These are phyloP conservation scores for Coemansia sp. DNA, from an alignment of 192 early-diverging fungal species.

Conservation along the genomic window DNA sequence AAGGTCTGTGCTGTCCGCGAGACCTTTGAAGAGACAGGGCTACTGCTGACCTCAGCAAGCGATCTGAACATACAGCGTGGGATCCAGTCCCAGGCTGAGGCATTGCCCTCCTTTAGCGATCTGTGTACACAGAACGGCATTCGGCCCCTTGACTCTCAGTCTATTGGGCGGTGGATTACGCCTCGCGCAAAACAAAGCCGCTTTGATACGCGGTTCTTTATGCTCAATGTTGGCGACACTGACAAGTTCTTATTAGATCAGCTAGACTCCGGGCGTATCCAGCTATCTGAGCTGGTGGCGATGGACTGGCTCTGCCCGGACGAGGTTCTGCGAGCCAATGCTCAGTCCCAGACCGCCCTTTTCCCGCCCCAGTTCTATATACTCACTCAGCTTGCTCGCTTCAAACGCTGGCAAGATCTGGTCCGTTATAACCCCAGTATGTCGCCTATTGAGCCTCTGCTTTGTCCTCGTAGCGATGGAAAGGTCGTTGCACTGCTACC, in stretches of 20 bases:
- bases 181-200: constrained; percentile 32
- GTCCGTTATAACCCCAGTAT: background rate
- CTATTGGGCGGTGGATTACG: constrained; percentile 61
- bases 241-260: constrained; percentile 21
- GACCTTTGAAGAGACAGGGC: constrained; percentile 82
- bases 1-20: constrained; percentile 74
- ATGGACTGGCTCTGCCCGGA: constrained; percentile 74
- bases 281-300: constrained; percentile 60
- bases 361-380: constrained; percentile 73
- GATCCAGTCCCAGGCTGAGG: constrained; percentile 19
- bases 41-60: constrained; percentile 61
- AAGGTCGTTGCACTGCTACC: constrained; percentile 39
- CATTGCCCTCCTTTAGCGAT: constrained; percentile 50
- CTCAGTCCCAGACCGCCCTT: constrained; percentile 50
- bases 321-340: constrained; percentile 61
- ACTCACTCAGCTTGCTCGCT: constrained; percentile 56
- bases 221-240: constrained; percentile 21
- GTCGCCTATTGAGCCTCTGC: constrained; percentile 37
- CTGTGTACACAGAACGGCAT: constrained; percentile 55
- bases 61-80: constrained; percentile 7
- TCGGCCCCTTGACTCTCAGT: constrained; percentile 50
- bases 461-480: constrained; percentile 36
- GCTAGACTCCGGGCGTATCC: constrained; percentile 13
- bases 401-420: constrained; percentile 59
- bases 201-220: constrained; percentile 53